Conservation (phyloP, 1,284 basidiomycete genomes). For the Pterula multifida region DNA sequence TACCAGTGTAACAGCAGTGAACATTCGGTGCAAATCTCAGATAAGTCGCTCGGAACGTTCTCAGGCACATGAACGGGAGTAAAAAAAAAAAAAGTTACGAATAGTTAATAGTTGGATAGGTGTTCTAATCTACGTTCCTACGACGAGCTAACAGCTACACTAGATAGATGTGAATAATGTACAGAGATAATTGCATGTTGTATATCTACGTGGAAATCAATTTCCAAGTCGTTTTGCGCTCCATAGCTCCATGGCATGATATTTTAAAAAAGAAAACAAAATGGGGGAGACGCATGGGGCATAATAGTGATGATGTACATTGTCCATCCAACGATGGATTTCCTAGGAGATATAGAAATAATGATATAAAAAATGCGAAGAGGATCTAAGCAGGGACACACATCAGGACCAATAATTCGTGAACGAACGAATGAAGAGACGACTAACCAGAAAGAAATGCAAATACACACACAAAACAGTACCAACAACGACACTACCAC, state of each 20-base stretch:
- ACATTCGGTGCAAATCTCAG: too few species aligned
- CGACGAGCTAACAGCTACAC: too few species aligned
- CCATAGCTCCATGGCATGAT: not conserved
- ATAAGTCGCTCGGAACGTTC: too few species aligned
- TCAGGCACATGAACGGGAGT: too few species aligned
- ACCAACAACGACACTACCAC: too few species aligned
- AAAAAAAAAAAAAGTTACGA: not conserved
- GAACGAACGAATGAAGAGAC: too few species aligned
- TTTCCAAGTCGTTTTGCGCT: not conserved
- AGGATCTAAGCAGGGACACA: too few species aligned
- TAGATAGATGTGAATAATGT: not conserved
- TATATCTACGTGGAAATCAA: not conserved
- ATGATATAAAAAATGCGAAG: too few species aligned
- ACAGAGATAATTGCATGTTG: not conserved
- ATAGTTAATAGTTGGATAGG: not conserved
- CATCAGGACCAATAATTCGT: too few species aligned
- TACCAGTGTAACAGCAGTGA: too few species aligned
- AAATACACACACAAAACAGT: too few species aligned
- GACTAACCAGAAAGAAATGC: too few species aligned
- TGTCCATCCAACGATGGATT: not conserved
- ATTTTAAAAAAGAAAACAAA: not conserved
- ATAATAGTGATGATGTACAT: not conserved
- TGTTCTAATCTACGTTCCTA: not conserved
- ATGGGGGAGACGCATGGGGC: not conserved
- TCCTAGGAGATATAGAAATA: not conserved